phyloP scores from a whole-genome alignment of 78 protist species.

The Planoprotostelium fungivorum region DNA sequence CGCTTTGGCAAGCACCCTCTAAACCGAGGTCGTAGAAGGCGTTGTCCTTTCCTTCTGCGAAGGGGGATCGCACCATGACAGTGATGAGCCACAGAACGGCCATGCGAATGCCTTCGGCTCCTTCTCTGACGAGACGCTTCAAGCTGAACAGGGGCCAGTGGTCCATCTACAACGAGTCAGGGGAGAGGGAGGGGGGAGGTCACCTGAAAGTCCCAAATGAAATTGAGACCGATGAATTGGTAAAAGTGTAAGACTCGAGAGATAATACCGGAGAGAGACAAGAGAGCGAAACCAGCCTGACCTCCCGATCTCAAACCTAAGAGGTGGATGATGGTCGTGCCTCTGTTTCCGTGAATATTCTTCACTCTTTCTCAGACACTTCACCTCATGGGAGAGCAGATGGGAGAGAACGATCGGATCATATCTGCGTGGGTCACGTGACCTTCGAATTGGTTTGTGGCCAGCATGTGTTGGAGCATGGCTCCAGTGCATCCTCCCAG shows the following conservation, averaged over 20 bases:
- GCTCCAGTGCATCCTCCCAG: neutral
- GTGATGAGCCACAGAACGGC: neutral
- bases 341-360: neutral
- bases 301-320: neutral
- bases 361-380: neutral
- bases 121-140: neutral
- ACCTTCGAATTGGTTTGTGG: neutral
- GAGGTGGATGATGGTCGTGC: neutral
- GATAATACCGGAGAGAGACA: neutral
- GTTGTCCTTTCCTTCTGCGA: neutral
- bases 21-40: neutral
- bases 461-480: neutral
- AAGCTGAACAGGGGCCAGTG: neutral
- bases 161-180: neutral
- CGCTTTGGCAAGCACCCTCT: neutral
- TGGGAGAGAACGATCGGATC: neutral
- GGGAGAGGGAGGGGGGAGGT: neutral
- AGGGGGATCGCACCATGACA: neutral
- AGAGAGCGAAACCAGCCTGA: neutral
- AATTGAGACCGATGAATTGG: neutral
- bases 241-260: neutral
- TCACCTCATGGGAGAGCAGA: neutral
- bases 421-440: neutral
- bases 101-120: neutral
- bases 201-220: neutral